Evolutionary conservation across 2,329 filamentous ascomycete species (phyloP), one percentile per base, ranked within the genome.

Genomic region (Coccinonectria pachysandricola): DNA sequence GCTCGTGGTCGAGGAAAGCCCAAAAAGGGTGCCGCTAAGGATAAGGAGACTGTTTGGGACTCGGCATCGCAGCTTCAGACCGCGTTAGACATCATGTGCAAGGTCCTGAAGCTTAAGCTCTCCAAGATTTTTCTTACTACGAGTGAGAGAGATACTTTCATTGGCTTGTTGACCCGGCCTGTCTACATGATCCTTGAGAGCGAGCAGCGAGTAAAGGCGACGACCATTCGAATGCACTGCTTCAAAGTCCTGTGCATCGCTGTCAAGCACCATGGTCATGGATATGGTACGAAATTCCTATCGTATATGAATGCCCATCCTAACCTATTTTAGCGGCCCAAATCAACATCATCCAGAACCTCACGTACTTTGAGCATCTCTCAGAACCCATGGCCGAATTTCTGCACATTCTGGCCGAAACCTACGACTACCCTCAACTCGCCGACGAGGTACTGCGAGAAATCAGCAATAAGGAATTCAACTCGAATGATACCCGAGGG

Each of bases 381-480:
- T 88, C 91, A 1, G 91, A 98, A 49, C 91, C 91, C 2, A 98
- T 98, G 91, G 91, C 91, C 16, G 92, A 98, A 53, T 94, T 98
- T 45, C 63, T 98, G 4, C 85, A 96, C 45, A 98, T 96, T 46
- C 65, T 98, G 14, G 79, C 87, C 1, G 87, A 96, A 52, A 88
- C 95, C 60, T 98, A 96, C 59, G 91, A 98, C 57, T 93, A 96
- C 51, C 83, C 87, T 10, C 91, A 98, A 48, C 68, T 98, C 7
- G 80, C 86, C 4, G 91, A 95, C 51, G 91, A 98, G 50, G 83
- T 96, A 15, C 58, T 98, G 32, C 79, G 85, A 45, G 91, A 98
- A 50, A 71, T 98, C 40, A 93, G 87, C 53, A 94, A 87, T 57
- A 98, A 94, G 53, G 88, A 96, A 50, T 98, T 96, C 62, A 95